These are phyloP conservation scores for Umbilicus rupestris DNA, from an alignment of 164 flowering plant genomes.

Conservation along the genomic window DNA sequence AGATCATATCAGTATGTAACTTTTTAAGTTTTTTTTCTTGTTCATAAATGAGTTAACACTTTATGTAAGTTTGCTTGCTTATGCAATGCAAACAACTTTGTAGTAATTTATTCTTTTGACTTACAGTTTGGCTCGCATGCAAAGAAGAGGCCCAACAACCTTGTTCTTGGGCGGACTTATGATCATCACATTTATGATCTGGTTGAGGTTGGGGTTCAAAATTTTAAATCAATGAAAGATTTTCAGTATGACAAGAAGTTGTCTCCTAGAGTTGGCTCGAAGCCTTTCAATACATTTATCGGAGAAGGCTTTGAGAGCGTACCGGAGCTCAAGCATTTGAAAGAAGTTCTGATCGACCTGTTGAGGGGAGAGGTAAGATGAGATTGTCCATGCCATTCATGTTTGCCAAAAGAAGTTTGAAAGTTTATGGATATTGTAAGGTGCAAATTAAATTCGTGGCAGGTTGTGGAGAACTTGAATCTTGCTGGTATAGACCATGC, in stretches of 20 bases:
- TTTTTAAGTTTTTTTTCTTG: too few species aligned
- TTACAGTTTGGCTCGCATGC: conserved; percentile 83
- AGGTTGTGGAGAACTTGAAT: conserved; percentile 78
- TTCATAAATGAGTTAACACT: too few species aligned
- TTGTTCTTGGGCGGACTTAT: conserved; percentile 72
- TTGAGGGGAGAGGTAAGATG: conserved; percentile 68
- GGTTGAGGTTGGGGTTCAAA: conserved; percentile 89
- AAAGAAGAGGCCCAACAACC: conserved; percentile 85
- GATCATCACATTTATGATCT: conserved; percentile 93
- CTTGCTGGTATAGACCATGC: conserved; percentile 80
- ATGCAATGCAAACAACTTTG: too few species aligned
- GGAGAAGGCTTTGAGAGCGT: conserved; percentile 88
- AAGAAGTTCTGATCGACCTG: conserved; percentile 80
- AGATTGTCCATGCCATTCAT: neutral
- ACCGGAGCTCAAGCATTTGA: conserved; percentile 78
- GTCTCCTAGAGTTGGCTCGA: conserved; percentile 67
- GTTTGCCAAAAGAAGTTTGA: neutral
- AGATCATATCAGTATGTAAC: neutral
- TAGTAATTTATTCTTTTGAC: neutral
- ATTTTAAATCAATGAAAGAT: conserved; percentile 53
- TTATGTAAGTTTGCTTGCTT: too few species aligned
- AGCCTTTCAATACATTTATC: conserved; percentile 72
- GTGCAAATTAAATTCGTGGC: too few species aligned
- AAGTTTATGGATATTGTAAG: too few species aligned
- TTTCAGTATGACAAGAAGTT: conserved; percentile 66